Conservation (phyloP, 805 yeast genomes). For the Yamadazyma scolyti region DNA sequence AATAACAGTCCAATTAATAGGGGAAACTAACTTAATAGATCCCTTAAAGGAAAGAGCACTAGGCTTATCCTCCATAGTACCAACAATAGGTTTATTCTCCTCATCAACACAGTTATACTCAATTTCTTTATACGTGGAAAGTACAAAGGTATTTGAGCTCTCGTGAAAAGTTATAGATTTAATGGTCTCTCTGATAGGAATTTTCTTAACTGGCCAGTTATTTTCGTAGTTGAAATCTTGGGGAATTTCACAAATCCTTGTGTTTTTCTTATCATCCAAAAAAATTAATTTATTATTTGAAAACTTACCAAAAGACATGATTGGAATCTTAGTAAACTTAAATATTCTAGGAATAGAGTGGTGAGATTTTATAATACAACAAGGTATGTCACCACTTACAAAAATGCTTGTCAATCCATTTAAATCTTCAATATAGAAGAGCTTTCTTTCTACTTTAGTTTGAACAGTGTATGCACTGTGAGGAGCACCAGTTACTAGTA, state of each 20-base stretch:
- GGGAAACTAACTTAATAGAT: slow-evolving; percentile 61
- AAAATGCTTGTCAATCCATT: slow-evolving; percentile 59
- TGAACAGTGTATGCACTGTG: slow-evolving; percentile 71
- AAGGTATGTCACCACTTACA: slow-evolving; percentile 73
- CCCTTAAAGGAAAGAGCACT: slow-evolving; percentile 60
- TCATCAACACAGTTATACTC: slow-evolving; percentile 70
- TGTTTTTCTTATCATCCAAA: slow-evolving; percentile 66
- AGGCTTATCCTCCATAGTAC: slow-evolving; percentile 47
- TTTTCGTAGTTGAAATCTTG: slow-evolving; percentile 51
- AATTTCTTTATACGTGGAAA: slow-evolving; percentile 56
- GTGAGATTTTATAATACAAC: slow-evolving; percentile 59
- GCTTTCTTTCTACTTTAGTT: slow-evolving; percentile 63
- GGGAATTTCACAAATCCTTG: slow-evolving; percentile 56
- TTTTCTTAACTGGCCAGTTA: slow-evolving; percentile 53
- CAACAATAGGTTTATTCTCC: slow-evolving; percentile 63
- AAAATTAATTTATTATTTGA: slow-evolving; percentile 60
- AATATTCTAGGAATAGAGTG: slow-evolving; percentile 63
- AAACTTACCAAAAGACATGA: slow-evolving; percentile 63
- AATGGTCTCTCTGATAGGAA: slow-evolving; percentile 57
- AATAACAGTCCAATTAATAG: slow-evolving; percentile 71
- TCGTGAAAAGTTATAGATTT: slow-evolving; percentile 70
- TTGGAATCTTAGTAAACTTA: slow-evolving; percentile 61
- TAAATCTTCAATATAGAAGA: slow-evolving; percentile 55
- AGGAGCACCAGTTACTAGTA: slow-evolving; percentile 70
- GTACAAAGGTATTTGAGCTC: slow-evolving; percentile 54